Evolutionary conservation across 2,329 filamentous ascomycete species (phyloP), one percentile per base, ranked within the genome.

Genomic region (Apiospora marii): DNA sequence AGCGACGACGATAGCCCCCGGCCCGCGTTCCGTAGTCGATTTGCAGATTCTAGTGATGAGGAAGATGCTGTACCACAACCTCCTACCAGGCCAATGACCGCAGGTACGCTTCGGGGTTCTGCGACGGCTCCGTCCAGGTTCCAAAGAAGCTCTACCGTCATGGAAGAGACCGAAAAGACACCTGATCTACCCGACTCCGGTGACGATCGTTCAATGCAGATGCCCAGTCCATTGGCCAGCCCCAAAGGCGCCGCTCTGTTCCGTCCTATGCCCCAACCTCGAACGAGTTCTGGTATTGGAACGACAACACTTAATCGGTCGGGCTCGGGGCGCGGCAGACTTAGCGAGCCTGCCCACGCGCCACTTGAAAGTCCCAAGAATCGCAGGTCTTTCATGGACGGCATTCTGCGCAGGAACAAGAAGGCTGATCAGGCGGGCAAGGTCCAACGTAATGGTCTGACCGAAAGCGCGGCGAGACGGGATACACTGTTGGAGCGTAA

Each of bases 21-120:
- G 22, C 77, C 74, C 24, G 76, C 78, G 4, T 90, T 88, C 77
- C 82, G 79, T 44, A 91, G 89, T 77, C 90, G 92, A 0, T 93
- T 94, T 76, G 90, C 85, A 0, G 92, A 94, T 77, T 94, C 92
- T 1, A 94, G 92, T 77, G 92, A 94, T 71, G 92, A 93, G 67
- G 86, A 88, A 24, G 85, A 85, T 19, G 79, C 84, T 24, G 73
- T 76, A 77, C 73, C 80, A 80, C 43, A 79, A 78, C 41, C 82
- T 80, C 41, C 83, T 77, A 64, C 82, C 22, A 72, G 75, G 12
- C 72, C 76, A 7, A 61, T 77, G 6, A 67, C 79, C 77, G 71
- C 81, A 75, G 75, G 81, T 76, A 70, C 79, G 81, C 76, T 83
- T 78, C 68, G 77, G 68, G 70, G 73, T 19, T 78, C 80, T 22